A percentile compares a stretch with the other conserved stretches of the same genome.
These are phyloP conservation scores for Pouteria campechiana DNA, from an alignment of 179 eudicot genomes.

Conservation along the genomic window DNA sequence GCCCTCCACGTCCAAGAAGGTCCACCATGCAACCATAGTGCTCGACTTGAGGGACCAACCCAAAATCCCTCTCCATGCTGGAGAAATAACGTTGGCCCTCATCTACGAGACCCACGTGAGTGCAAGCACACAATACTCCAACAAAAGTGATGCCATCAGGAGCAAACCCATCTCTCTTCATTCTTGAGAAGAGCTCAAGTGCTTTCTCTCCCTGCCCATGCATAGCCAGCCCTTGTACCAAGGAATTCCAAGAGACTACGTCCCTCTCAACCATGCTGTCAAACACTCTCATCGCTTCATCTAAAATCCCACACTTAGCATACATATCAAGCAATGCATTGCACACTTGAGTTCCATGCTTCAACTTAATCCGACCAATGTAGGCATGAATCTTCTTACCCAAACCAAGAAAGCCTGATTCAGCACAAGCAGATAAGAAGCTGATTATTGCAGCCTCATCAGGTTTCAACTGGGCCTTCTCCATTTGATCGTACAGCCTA, in stretches of 20 bases:
- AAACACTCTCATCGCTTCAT: slow-evolving; percentile 21
- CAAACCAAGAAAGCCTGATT: slow-evolving; percentile 35
- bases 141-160: slow-evolving; percentile 45
- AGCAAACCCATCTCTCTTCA: slow-evolving; percentile 30
- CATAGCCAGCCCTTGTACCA: slow-evolving; percentile 39
- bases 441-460: slow-evolving; percentile 35
- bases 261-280: slow-evolving; percentile 21
- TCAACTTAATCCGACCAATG: slow-evolving; percentile 12
- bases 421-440: slow-evolving; percentile 31
- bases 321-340: slow-evolving; percentile 47
- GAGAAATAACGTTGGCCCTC: slow-evolving; percentile 27
- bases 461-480: slow-evolving; percentile 15
- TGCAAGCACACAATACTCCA: slow-evolving; percentile 44
- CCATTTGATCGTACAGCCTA: slow-evolving; percentile 24
- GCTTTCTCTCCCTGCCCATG: slow-evolving; percentile 35
- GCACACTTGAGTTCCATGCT: slow-evolving; percentile 16
- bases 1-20: slow-evolving; percentile 42
- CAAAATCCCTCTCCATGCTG: slow-evolving; percentile 31
- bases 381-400: slow-evolving; percentile 28
- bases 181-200: slow-evolving; percentile 22
- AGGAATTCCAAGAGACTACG: slow-evolving; percentile 35
- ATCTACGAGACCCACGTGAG: slow-evolving; percentile 29
- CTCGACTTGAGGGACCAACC: slow-evolving; percentile 25
- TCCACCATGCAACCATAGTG: slow-evolving; percentile 51
- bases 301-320: slow-evolving; percentile 38